These are phyloP conservation scores for Mallotus japonicus DNA, from an alignment of 441 rosid species.

Conservation along the genomic window DNA sequence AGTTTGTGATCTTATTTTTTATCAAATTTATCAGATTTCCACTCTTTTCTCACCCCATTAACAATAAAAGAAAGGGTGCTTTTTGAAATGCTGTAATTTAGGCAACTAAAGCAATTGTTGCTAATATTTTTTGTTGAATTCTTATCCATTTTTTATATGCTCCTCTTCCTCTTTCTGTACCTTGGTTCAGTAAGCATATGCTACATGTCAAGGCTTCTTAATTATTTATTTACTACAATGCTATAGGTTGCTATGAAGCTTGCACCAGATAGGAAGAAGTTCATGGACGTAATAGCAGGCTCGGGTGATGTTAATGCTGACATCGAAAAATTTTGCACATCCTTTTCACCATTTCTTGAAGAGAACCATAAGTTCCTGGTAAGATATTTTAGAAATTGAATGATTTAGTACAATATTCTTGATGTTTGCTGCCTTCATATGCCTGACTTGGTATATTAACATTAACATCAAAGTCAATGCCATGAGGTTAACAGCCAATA, in stretches of 20 bases:
- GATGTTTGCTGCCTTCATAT: background rate
- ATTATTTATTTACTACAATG: background rate
- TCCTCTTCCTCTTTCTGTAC: background rate
- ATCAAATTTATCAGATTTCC: background rate
- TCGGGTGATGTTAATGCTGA: conserved; percentile 70
- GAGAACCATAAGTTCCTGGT: conserved; percentile 94
- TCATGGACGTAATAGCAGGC: conserved; percentile 83
- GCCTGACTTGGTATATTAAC: background rate
- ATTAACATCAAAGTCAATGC: background rate
- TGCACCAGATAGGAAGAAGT: conserved; percentile 94
- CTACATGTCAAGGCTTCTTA: background rate
- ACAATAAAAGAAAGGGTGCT: background rate
- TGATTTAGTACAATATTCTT: background rate
- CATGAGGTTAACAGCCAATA: background rate
- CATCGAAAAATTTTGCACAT: conserved; percentile 78
- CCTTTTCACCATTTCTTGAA: conserved; percentile 73
- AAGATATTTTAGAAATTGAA: conserved; percentile 23
- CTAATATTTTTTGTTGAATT: background rate
- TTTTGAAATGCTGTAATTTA: background rate
- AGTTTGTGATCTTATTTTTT: too few relatives aligned
- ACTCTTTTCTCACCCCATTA: background rate
- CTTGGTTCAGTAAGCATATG: background rate
- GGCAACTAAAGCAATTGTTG: background rate
- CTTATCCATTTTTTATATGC: background rate
- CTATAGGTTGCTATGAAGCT: conserved; percentile 86